Conservation (phyloP, 176 grass and related monocot species). For the Musa troglodytarum region DNA sequence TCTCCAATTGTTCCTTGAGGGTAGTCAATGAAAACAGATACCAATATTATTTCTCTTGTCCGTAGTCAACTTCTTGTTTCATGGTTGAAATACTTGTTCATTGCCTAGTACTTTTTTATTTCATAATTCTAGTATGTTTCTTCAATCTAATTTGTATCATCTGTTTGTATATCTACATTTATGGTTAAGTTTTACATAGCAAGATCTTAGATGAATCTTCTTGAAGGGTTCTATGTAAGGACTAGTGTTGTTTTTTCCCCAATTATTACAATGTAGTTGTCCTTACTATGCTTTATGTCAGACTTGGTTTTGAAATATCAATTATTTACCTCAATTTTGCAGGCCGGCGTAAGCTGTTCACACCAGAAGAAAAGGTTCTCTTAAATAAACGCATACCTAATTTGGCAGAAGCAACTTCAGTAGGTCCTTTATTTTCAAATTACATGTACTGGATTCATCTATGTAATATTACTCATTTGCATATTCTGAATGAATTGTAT, state of each 20-base stretch:
- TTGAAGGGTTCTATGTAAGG: background rate
- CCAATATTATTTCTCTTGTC: background rate
- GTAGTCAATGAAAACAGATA: background rate
- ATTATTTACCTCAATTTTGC: constrained; percentile 4
- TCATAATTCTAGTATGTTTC: background rate
- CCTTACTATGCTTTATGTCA: background rate
- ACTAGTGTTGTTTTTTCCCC: too few relatives aligned
- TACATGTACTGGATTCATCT: background rate
- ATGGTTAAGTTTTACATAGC: background rate
- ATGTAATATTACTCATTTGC: background rate
- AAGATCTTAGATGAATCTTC: background rate
- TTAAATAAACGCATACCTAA: constrained; percentile 78
- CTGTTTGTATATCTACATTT: background rate
- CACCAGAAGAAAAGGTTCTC: constrained; percentile 60
- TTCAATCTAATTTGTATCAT: background rate
- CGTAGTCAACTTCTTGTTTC: background rate
- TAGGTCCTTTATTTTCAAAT: constrained; percentile 29
- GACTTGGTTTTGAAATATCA: too few relatives aligned
- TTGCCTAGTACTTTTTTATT: background rate
- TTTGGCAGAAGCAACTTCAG: constrained; percentile 59
- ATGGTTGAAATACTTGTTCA: background rate
- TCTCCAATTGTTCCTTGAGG: background rate
- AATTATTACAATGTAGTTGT: background rate
- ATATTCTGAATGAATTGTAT: background rate
- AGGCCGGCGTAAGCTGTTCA: constrained; percentile 64